phyloP scores from a whole-genome alignment of 345 rosid genomes.

The Crucihimalaya himalaica region DNA sequence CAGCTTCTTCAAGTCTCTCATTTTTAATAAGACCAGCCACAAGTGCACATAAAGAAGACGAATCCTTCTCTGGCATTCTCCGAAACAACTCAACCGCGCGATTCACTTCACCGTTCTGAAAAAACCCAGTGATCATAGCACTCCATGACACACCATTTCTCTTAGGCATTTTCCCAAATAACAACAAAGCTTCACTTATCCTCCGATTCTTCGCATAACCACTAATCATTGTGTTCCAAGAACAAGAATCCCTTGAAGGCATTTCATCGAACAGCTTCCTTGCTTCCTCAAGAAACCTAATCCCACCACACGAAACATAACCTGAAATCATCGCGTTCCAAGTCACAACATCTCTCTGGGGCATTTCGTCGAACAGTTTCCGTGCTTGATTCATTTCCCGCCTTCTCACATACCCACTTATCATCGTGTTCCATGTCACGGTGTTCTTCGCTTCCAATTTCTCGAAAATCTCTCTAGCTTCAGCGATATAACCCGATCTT shows the following conservation, averaged over 20 bases:
- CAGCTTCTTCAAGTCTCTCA: slow-evolving; percentile 61
- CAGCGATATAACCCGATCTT: slow-evolving; percentile 47
- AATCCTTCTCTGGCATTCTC: slow-evolving; percentile 58
- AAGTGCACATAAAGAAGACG: slow-evolving; percentile 54
- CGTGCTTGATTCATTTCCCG: slow-evolving; percentile 52
- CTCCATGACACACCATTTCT: slow-evolving; percentile 54
- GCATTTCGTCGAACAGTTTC: slow-evolving; percentile 65
- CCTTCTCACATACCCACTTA: slow-evolving; percentile 55
- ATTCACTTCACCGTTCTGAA: slow-evolving; percentile 50
- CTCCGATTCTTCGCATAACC: slow-evolving; percentile 65
- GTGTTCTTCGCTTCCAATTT: slow-evolving; percentile 42
- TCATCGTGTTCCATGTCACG: slow-evolving; percentile 71
- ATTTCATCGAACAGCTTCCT: slow-evolving; percentile 41
- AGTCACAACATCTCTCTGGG: slow-evolving; percentile 52
- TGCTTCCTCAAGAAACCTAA: slow-evolving; percentile 42
- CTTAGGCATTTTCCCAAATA: slow-evolving; percentile 58
- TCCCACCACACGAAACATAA: slow-evolving; percentile 52
- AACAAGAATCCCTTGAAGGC: slow-evolving; percentile 38
- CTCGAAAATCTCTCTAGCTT: slow-evolving; percentile 59
- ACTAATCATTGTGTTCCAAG: slow-evolving; percentile 83
- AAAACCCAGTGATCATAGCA: slow-evolving; percentile 65
- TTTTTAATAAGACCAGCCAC: slow-evolving; percentile 66
- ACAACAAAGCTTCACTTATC: slow-evolving; percentile 53
- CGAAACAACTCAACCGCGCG: slow-evolving; percentile 52
- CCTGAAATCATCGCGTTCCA: slow-evolving; percentile 76